These are phyloP conservation scores for Taphrina confusa DNA, from an alignment of 1,139 yeast genomes.

Conservation along the genomic window DNA sequence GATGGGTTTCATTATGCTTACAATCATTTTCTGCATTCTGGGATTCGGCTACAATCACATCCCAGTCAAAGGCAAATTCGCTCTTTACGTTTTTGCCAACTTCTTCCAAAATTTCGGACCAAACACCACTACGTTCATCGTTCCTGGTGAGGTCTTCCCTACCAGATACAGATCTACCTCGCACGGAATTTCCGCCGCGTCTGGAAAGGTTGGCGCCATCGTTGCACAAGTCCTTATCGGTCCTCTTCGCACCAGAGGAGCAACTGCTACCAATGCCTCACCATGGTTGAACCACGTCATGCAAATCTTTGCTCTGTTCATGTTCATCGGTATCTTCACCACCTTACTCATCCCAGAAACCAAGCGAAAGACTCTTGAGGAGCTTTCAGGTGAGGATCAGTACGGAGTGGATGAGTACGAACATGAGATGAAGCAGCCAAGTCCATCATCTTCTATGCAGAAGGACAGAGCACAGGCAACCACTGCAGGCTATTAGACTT, in stretches of 20 bases:
- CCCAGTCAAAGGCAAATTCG: constrained; percentile 59
- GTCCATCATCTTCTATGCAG: constrained; percentile 10
- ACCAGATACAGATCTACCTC: constrained; percentile 97
- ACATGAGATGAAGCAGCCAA: constrained; percentile 5
- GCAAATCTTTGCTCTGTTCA: constrained; percentile 89
- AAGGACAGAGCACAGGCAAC: constrained; percentile 15
- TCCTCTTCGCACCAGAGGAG: constrained; percentile 74
- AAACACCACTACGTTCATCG: constrained; percentile 89
- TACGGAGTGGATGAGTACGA: constrained; percentile 7
- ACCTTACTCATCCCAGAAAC: constrained; percentile 81
- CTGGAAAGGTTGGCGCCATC: constrained; percentile 95
- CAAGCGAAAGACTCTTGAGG: constrained; percentile 50
- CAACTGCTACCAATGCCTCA: constrained; percentile 58
- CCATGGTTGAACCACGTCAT: constrained; percentile 89
- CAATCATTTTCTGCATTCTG: constrained; percentile 52
- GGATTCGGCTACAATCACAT: constrained; percentile 34
- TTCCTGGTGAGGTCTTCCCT: constrained; percentile 97
- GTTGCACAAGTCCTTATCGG: constrained; percentile 84
- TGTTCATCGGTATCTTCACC: constrained; percentile 71
- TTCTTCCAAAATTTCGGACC: constrained; percentile 93
- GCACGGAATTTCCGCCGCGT: constrained; percentile 95
- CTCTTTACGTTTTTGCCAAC: constrained; percentile 55
- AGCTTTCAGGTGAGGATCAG: constrained; percentile 29
- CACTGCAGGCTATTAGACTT: background rate
- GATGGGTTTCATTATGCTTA: constrained; percentile 68